Evolutionary conservation across 2,329 filamentous ascomycete species (phyloP), one percentile per base, ranked within the genome.

Genomic region (Cryphonectria nitschkei): DNA sequence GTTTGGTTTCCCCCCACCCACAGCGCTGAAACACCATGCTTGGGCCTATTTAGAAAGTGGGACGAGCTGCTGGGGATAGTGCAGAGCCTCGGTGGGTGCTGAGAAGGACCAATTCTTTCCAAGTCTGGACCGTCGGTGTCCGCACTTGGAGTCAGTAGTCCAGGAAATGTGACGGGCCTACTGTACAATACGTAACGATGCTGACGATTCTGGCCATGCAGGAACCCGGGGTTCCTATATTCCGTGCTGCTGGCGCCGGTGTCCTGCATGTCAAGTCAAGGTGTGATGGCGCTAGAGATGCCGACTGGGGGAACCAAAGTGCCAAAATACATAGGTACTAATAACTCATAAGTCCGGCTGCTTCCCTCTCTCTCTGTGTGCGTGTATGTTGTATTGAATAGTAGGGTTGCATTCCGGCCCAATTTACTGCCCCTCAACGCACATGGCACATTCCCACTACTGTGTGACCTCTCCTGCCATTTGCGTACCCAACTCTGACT

Each of bases 391-490:
- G 46, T 50, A 43, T 43, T 14, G n/a, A 50, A n/a, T 58, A 19
- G 58, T 39, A 61, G 58, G 58, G 58, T 61, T 61, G 34, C 58
- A 61, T 61, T 39, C 22, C 26, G 7, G 58, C 32, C 58, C 58
- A n/a, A 9, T 61, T 11, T 50, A 22, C 22, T 50, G 19, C 26
- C 32, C 7, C 1, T 11, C 8, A 22, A n/a, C 34, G 58, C 58
- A 61, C 58, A 61, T 61, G 58, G 58, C 58, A 61, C 58, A 39
- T 22, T 61, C 11, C 32, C 58, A 61, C 32, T 61, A 39, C 34
- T 39, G 34, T 61, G 58, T 61, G 58, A 61, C 58, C 58, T 61
- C 58, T 61, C 58, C 58, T 61, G 58, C 58, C 58, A 61, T 61
- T 61, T 61, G 58, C 58, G 58, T 61, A 11, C 4, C 29, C 34